Evolutionary conservation across 2,329 filamentous ascomycete species (phyloP).

Genomic region (Beauveria sp.): DNA sequence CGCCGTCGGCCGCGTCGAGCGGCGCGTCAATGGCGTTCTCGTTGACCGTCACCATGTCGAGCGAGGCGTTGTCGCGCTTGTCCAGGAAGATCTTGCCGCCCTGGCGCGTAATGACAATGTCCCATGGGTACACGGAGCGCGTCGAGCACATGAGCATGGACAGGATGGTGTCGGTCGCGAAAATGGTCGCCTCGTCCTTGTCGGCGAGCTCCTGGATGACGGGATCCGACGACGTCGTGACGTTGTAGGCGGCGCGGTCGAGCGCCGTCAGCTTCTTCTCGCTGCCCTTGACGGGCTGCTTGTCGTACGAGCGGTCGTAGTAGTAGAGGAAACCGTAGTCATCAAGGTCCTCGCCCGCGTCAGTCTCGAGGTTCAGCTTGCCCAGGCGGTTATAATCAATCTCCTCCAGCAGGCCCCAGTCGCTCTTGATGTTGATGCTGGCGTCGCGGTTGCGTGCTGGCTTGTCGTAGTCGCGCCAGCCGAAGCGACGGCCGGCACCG

Average conservation of each 20-base stretch:
- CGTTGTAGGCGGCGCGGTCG: slow-evolving; percentile 95
- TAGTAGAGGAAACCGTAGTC: slow-evolving; percentile 96
- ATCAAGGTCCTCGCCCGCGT: slow-evolving; percentile 91
- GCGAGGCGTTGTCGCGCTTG: slow-evolving; percentile 89
- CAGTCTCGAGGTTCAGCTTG: slow-evolving; percentile 93
- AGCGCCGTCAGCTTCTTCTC: slow-evolving; percentile 83
- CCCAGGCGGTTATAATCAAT: slow-evolving; percentile 94
- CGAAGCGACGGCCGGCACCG: slow-evolving; percentile 77
- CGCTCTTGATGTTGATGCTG: slow-evolving; percentile 90
- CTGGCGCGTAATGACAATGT: slow-evolving; percentile 87
- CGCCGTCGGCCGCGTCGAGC: slow-evolving; percentile 81
- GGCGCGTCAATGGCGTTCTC: slow-evolving; percentile 96
- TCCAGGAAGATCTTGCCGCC: slow-evolving; percentile 97
- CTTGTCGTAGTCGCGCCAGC: slow-evolving; percentile 99
- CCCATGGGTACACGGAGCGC: slow-evolving; percentile 96
- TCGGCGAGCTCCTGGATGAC: slow-evolving; percentile 96
- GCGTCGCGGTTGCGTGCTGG: slow-evolving; percentile 92
- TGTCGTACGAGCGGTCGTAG: slow-evolving; percentile 95
- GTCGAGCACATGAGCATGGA: slow-evolving; percentile 99
- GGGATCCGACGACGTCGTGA: slow-evolving; percentile 91
- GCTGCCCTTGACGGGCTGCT: slow-evolving; percentile 79
- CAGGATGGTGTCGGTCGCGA: slow-evolving; percentile 92
- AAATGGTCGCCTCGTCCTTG: slow-evolving; percentile 92
- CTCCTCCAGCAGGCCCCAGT: slow-evolving; percentile 94
- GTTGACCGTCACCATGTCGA: slow-evolving; percentile 98